Base-by-base conservation (phyloP, 495 filamentous ascomycete genomes). In the Aspergillus saccharolyticus region DNA sequence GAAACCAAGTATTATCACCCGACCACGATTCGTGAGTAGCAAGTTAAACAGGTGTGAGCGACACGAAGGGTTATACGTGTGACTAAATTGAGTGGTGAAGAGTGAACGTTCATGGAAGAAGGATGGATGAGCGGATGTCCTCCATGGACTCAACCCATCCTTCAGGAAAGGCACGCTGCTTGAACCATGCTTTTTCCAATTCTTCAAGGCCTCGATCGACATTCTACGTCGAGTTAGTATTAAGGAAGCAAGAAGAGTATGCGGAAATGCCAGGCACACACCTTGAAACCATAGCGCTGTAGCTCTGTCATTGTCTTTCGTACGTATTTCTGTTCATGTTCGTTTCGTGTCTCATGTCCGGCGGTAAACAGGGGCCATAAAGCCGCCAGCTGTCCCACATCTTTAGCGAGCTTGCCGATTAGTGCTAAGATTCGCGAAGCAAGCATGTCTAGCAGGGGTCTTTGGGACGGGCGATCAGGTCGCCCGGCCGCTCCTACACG, bases 331-430 rank as follows among this genome's bases (percentile, higher is more conserved):
- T 74, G 73, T 57, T 74, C 67, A 4, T 46, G 9, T 33, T 71
- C 64, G 17, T 69, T 63, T n/a, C 70, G 64, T 5, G 69, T 70
- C 46, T 74, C 71, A 22, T 71, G 71, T 1, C 73, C 73, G 3
- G 70, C 71, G 17, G 73, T 71, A 50, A 71, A 74, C 16, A 76
- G 62, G 14, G 72, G 73, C 73, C 71, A 76, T 3, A 72, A 20
- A 8, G 69, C 54, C 18, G 73, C 73, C 54, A 76, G 49, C 25
- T 73, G 71, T 2, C 73, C 69, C 14, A 74, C 67, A 5, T 65
- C 72, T 46, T 68, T 74, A 15, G 73, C 68, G n/a, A 71, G 43
- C 46, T 66, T 72, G n/a, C 61, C 55, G 39, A 74, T 70, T 43
- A 76, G 50, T 3, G 56, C 55, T 0, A 76, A 60, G 30, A 74